Base-by-base conservation (phyloP, 352 stramenopile species). In the Phytophthora nicotianae region DNA sequence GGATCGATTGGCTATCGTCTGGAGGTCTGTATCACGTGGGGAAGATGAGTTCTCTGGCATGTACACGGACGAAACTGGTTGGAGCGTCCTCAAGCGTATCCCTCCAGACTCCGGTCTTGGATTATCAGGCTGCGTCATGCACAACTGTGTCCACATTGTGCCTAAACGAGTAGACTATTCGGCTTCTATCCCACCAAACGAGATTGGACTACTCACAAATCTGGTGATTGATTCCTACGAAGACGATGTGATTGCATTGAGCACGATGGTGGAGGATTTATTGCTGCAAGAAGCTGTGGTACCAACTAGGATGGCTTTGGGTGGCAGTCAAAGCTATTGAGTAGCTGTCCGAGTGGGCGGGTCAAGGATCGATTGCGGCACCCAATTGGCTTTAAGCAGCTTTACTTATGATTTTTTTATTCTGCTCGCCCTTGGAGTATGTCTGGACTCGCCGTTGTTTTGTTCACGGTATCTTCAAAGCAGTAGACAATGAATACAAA, bases 11-110 rank as follows among this genome's bases (percentile, higher is more conserved):
- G 77, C 79, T 53, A 68, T 86, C 16, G 80, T 88, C 7, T 89
- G 80, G 80, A 71, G 77, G 5, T 71, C 62, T 2, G 53, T 81
- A 11, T 79, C 69, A 1, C 66, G 74, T 13, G 71, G 71, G 23
- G 68, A 72, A 38, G 58, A 72, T 17, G 65, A 75, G n/a, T 67
- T 80, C 35, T 63, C 69, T 11, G 53, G 65, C 0, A 75, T 87
- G 70, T 84, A 75, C 50, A 87, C 80, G 48, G 75, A 89, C 50
- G 77, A 89, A 62, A 89, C 77, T 3, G 80, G 80, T 16, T 89
- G 80, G 80, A 83, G 77, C 23, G 65, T 86, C 1, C 67, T 89
- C 19, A 78, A 81, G 38, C 56, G 51, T 1, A 72, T 86, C 32
- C 70, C 71, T 9, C 60, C 62, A 9, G 49, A 70, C 16, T 63